These are phyloP conservation scores for Populus trichocarpa DNA, from an alignment of 441 rosid genomes.

Conservation along the genomic window DNA sequence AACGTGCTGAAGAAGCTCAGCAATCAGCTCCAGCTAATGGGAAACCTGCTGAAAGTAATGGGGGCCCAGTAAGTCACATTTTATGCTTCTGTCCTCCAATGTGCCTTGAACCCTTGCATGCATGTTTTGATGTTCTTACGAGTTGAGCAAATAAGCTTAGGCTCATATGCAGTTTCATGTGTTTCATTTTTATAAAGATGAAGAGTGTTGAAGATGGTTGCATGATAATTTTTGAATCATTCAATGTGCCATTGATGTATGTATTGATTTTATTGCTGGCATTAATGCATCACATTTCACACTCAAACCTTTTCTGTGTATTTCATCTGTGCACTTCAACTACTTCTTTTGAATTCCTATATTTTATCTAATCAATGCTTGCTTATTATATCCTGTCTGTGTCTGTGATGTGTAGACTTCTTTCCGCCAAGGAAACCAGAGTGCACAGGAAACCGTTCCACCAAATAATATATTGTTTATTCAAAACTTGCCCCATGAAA, in stretches of 20 bases:
- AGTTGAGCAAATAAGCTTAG: neutral
- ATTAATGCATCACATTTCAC: neutral
- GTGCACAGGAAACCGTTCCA: too few species aligned
- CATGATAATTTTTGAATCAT: neutral
- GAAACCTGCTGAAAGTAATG: slow-evolving; percentile 42
- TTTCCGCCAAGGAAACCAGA: too few species aligned
- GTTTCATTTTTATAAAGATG: neutral
- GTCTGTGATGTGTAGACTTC: too few species aligned
- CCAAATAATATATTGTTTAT: too few species aligned
- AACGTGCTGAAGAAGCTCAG: slow-evolving; percentile 63
- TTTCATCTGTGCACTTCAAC: neutral
- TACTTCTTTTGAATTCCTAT: neutral
- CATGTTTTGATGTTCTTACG: neutral
- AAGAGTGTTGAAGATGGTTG: neutral
- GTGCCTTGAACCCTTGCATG: neutral
- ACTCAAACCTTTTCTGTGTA: neutral
- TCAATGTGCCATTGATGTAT: neutral
- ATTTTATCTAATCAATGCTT: neutral
- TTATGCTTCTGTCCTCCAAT: neutral
- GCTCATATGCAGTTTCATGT: neutral
- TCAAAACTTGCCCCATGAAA: too few species aligned
- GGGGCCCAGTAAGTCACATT: slow-evolving; percentile 52
- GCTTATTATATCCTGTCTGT: neutral
- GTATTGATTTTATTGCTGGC: neutral
- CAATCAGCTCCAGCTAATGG: slow-evolving; percentile 59